phyloP scores from a whole-genome alignment of 805 yeast genomes.

The Kazachstania bromeliacearum region DNA sequence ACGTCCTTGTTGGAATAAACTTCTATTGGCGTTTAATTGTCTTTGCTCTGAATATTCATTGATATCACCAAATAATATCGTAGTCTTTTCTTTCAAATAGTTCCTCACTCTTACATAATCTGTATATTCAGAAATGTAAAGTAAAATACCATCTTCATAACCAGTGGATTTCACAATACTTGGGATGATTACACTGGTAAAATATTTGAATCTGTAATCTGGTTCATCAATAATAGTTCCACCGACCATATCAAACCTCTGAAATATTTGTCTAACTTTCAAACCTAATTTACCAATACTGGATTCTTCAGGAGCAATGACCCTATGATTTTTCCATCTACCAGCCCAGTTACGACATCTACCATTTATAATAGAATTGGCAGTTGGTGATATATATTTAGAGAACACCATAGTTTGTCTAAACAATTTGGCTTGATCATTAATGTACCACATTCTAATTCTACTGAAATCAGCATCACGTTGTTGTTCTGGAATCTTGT shows the following conservation, averaged over 20 bases:
- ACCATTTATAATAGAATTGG: conserved; percentile 50
- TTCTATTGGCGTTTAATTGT: conserved; percentile 62
- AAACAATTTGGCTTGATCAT: conserved; percentile 62
- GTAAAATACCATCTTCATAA: conserved; percentile 62
- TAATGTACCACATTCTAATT: conserved; percentile 85
- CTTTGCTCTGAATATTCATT: conserved; percentile 77
- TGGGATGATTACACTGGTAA: conserved; percentile 65
- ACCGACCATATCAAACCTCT: conserved; percentile 49
- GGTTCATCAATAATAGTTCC: conserved; percentile 56
- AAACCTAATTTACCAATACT: conserved; percentile 58
- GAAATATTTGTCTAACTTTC: conserved; percentile 58
- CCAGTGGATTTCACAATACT: conserved; percentile 51
- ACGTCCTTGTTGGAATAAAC: conserved; percentile 54
- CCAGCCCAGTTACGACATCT: conserved; percentile 51
- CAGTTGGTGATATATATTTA: conserved; percentile 72
- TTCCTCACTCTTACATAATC: conserved; percentile 77
- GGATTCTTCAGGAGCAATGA: conserved; percentile 38
- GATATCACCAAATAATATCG: conserved; percentile 55
- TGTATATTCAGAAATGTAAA: conserved; percentile 77
- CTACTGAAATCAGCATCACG: conserved; percentile 86
- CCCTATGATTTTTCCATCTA: conserved; percentile 45
- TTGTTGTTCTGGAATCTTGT: conserved; percentile 67
- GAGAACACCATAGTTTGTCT: conserved; percentile 74
- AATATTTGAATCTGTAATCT: conserved; percentile 71
- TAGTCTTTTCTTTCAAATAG: conserved; percentile 46